phyloP scores from a whole-genome alignment of 2,329 filamentous ascomycete species.

The Aspergillus aculeatus region DNA sequence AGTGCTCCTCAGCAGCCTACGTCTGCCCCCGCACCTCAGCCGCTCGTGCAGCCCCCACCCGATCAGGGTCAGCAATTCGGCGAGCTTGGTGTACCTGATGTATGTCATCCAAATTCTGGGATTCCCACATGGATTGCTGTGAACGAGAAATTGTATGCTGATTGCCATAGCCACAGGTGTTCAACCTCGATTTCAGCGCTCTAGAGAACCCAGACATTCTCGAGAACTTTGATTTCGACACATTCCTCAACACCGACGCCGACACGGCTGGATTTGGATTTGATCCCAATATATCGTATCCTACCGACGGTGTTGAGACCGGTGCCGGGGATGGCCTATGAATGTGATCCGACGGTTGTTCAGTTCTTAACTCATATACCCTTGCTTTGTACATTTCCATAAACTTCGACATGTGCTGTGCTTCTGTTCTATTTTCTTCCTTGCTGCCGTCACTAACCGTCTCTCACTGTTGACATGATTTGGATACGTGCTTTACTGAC shows the following conservation, averaged over 20 bases:
- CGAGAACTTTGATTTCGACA: slow-evolving; percentile 64
- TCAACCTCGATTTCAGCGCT: slow-evolving; percentile 46
- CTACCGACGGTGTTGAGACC: slow-evolving; percentile 45
- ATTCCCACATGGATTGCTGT: neutral
- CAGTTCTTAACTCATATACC: slow-evolving; percentile 39
- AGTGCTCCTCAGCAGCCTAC: slow-evolving; percentile 35
- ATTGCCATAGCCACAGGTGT: slow-evolving; percentile 29
- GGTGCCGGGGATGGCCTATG: slow-evolving; percentile 40
- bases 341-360: slow-evolving; percentile 35
- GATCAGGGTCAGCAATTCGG: slow-evolving; percentile 36
- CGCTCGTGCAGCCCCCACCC: slow-evolving; percentile 36
- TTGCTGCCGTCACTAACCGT: slow-evolving; percentile 18
- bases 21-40: slow-evolving; percentile 35
- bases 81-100: slow-evolving; percentile 39
- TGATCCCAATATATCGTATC: slow-evolving; percentile 40
- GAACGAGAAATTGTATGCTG: slow-evolving; percentile 17
- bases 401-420: slow-evolving; percentile 19
- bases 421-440: slow-evolving; percentile 13
- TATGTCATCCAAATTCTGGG: slow-evolving; percentile 24
- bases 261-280: slow-evolving; percentile 45
- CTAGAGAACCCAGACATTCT: slow-evolving; percentile 49
- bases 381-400: slow-evolving; percentile 41
- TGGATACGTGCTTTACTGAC: slow-evolving; percentile 34
- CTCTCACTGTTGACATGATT: slow-evolving; percentile 25
- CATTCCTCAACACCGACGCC: slow-evolving; percentile 60